Evolutionary conservation across 2,329 filamentous ascomycete species (phyloP).

Genomic region (Alternaria ethzedia): DNA sequence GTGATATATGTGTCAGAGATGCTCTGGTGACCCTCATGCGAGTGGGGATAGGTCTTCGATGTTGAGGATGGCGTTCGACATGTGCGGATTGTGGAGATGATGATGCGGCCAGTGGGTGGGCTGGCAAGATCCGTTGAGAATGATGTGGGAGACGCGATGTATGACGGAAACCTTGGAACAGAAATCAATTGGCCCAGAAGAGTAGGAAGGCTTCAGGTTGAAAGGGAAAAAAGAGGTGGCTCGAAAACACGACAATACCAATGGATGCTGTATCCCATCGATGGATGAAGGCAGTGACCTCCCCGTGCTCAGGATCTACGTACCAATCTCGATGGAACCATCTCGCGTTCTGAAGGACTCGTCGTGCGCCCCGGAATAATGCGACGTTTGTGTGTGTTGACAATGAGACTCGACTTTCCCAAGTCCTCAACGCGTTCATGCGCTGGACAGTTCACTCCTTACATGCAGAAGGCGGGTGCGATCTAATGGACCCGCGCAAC

Average conservation of each 20-base stretch:
- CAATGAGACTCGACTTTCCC: neutral
- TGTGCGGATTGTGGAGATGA: neutral
- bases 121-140: neutral
- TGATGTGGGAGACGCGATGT: neutral
- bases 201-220: neutral
- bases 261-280: neutral
- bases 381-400: neutral
- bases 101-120: neutral
- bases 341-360: neutral
- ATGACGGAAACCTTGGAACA: neutral
- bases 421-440: neutral
- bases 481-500: neutral
- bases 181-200: neutral
- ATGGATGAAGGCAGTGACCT: neutral
- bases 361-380: neutral
- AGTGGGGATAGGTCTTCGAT: neutral
- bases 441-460: neutral
- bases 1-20: neutral
- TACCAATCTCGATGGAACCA: neutral
- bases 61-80: neutral
- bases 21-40: neutral
- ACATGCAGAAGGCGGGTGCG: neutral
- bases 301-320: neutral
- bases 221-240: neutral
- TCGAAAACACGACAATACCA: neutral